Base-by-base conservation (phyloP, 2,329 filamentous ascomycete species). In the Neonectria ditissima region DNA sequence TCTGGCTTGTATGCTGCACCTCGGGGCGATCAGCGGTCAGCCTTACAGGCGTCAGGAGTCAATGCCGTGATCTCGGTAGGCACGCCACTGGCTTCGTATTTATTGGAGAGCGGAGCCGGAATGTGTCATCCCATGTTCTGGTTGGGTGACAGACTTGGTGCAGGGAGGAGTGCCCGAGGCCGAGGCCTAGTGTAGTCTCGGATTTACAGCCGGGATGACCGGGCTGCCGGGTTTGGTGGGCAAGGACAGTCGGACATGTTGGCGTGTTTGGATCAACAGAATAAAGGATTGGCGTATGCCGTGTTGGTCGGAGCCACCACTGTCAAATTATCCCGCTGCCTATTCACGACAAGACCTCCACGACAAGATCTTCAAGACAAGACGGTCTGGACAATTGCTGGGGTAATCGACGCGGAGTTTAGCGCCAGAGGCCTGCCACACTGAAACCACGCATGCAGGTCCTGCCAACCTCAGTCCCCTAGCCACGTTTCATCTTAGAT, bases 111-210 rank as follows among this genome's bases (percentile, higher is more conserved):
- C 28, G 47, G 37, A 56, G 45, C 28, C 45, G 9, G 20, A 20
- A 22, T 51, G 53, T 56, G 37, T 62, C 59, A 55, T 62, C 59
- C 59, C 53, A 44, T 62, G n/a, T 59, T 43, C 30, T 53, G 48
- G 53, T 48, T 51, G 57, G 56, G 18, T 18, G 50, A 47, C 41
- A 13, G 41, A 20, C 50, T n/a, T n/a, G n/a, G n/a, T n/a, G n/a
- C n/a, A n/a, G 26, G 45, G 57, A 50, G 37, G 37, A 22, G 2
- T 20, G 9, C 41, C 37, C 14, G 41, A 39, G 20, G 50, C 48
- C 37, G 18, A 41, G 50, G 30, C 28, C 50, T 22, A 44, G 41
- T 43, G 41, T 28, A 24, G 47, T 52, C 45, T 51, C 51, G 26
- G 24, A 32, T 53, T 32, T 37, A 47, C 18, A 22, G 39, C 13